A percentile compares a stretch with the other conserved stretches of the same genome.
phyloP scores from a whole-genome alignment of 23 red algal genomes.

The Rhodosorus marinus region DNA sequence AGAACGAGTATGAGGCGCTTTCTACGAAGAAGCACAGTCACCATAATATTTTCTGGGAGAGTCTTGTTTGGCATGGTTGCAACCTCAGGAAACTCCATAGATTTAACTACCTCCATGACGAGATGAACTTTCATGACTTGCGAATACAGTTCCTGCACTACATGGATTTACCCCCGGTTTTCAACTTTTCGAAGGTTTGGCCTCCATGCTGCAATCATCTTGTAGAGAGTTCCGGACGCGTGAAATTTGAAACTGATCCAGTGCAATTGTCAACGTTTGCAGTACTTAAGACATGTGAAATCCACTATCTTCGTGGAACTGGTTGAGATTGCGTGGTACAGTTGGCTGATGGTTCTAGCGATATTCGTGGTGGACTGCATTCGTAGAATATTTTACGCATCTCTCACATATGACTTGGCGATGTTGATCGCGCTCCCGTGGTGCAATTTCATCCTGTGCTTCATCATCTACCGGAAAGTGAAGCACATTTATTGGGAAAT shows the following conservation, averaged over 20 bases:
- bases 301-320: conserved; percentile 5
- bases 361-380: too few species aligned
- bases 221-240: too few species aligned
- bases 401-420: too few species aligned
- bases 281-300: conserved; percentile 59
- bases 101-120: conserved; percentile 34
- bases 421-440: too few species aligned
- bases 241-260: too few species aligned
- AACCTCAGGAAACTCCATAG: conserved; percentile 9
- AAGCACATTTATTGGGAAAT: too few species aligned
- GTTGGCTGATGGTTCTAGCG: too few species aligned
- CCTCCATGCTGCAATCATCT: too few species aligned
- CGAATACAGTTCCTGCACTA: conserved; percentile 74
- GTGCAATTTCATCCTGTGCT: too few species aligned
- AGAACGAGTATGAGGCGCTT: background rate
- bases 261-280: too few species aligned
- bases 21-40: conserved; percentile 1
- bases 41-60: conserved; percentile 18
- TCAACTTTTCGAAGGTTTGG: conserved; percentile 45
- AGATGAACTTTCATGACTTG: conserved; percentile 67
- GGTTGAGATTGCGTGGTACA: conserved; percentile 51
- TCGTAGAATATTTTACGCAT: too few species aligned
- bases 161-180: conserved; percentile 41
- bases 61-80: conserved; percentile 34
- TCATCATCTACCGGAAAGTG: too few species aligned